phyloP scores from a whole-genome alignment of 129 eudicot genomes.

The Lactuca saligna region DNA sequence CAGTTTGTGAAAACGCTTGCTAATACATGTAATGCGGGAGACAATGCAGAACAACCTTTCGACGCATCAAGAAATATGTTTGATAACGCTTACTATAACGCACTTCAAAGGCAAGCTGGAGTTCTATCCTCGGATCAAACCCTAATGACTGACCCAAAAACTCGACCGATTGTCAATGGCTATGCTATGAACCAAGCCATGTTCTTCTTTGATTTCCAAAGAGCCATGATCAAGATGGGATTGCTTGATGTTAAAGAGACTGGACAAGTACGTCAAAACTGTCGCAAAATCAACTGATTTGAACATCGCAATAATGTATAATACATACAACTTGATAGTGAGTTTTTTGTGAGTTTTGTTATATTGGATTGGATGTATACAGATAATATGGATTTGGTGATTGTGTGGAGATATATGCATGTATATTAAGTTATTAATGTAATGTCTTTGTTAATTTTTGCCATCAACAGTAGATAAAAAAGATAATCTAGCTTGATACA shows the following conservation, averaged over 20 bases:
- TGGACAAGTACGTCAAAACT: constrained; percentile 74
- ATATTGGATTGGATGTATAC: constrained; percentile 21
- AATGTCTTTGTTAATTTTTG: neutral
- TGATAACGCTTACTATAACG: constrained; percentile 61
- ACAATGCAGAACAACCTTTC: constrained; percentile 78
- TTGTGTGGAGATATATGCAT: constrained; percentile 21
- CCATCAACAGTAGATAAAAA: neutral
- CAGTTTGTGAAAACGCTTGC: constrained; percentile 57
- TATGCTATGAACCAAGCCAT: constrained; percentile 84
- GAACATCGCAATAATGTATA: neutral
- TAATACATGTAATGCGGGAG: constrained; percentile 65
- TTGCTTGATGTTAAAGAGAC: constrained; percentile 75
- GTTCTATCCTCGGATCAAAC: constrained; percentile 82
- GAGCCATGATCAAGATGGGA: constrained; percentile 88
- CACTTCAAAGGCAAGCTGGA: constrained; percentile 53
- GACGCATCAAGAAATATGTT: constrained; percentile 59
- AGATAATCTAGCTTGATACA: neutral
- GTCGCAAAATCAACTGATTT: constrained; percentile 53
- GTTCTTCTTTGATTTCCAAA: constrained; percentile 88
- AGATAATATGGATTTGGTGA: constrained; percentile 24
- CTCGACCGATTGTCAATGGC: constrained; percentile 57
- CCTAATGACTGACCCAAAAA: constrained; percentile 43
- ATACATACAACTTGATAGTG: neutral
- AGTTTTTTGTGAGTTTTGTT: constrained; percentile 8
- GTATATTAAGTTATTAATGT: neutral